These are phyloP conservation scores for Nannochloris sp. DNA, from an alignment of 139 green algal species.

Conservation along the genomic window DNA sequence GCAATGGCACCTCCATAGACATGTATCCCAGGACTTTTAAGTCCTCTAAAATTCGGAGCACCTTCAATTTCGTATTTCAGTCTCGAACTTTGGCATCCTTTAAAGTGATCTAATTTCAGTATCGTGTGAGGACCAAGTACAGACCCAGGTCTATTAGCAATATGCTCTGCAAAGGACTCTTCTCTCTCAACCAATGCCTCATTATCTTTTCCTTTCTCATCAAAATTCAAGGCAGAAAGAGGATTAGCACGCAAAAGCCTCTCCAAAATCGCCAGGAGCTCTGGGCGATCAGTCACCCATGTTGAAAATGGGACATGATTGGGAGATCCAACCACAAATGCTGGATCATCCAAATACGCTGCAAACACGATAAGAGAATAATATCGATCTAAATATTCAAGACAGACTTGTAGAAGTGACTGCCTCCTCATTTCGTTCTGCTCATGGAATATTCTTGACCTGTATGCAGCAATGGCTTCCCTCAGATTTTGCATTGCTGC, in stretches of 20 bases:
- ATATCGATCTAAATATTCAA: conserved; percentile 81
- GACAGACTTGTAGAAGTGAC: conserved; percentile 58
- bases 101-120: conserved; percentile 82
- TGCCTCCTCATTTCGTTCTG: conserved; percentile 66
- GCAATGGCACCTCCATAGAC: conserved; percentile 86
- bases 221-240: conserved; percentile 69
- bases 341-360: conserved; percentile 59
- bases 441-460: conserved; percentile 66
- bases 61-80: conserved; percentile 31
- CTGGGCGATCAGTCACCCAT: conserved; percentile 58
- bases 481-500: conserved; percentile 79
- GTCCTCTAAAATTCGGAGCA: conserved; percentile 74
- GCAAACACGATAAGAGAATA: conserved; percentile 77
- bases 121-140: conserved; percentile 73
- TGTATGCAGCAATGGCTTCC: conserved; percentile 77
- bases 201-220: conserved; percentile 20
- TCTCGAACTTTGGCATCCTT: conserved; percentile 41
- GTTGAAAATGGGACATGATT: conserved; percentile 48
- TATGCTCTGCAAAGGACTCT: conserved; percentile 19
- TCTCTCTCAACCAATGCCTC: conserved; percentile 1
- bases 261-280: conserved; percentile 60
- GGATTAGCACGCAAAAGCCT: conserved; percentile 77
- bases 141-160: conserved; percentile 41
- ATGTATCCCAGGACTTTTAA: conserved; percentile 28
- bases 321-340: conserved; percentile 43